Conservation (phyloP, 371 early-diverging fungal genomes). For the Zopfochytrium polystomum region DNA sequence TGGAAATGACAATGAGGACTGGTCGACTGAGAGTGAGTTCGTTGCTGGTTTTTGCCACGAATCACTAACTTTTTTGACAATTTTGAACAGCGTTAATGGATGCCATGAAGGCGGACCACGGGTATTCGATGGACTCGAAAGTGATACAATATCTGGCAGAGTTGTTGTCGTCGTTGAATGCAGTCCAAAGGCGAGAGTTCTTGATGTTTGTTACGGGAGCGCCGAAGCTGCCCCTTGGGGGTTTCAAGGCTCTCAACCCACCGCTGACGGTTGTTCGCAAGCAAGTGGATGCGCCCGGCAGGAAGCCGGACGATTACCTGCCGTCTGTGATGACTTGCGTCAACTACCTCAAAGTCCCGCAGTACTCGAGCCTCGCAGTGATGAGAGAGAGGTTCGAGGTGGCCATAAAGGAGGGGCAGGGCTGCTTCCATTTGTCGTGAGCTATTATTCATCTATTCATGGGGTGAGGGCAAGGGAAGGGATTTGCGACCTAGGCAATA, state of each 20-base stretch:
- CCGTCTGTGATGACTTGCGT: constrained; percentile 97
- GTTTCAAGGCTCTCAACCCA: constrained; percentile 80
- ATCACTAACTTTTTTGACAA: not conserved
- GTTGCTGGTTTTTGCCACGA: not conserved
- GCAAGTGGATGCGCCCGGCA: constrained; percentile 45
- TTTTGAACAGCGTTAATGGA: constrained; percentile 58
- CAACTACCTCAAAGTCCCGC: constrained; percentile 91
- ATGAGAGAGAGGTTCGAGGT: constrained; percentile 62
- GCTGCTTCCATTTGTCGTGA: constrained; percentile 52
- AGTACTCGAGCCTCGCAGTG: constrained; percentile 69
- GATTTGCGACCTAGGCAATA: too few relatives aligned
- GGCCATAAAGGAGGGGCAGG: constrained; percentile 85
- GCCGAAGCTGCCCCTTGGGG: constrained; percentile 87
- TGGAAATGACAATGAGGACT: constrained; percentile 65
- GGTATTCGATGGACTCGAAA: constrained; percentile 71
- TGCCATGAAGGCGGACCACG: constrained; percentile 83
- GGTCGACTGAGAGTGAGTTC: constrained; percentile 67
- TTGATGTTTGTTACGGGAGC: constrained; percentile 89
- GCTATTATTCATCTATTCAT: not conserved
- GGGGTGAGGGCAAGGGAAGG: not conserved
- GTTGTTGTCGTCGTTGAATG: constrained; percentile 63
- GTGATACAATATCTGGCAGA: constrained; percentile 63
- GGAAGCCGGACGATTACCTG: constrained; percentile 74
- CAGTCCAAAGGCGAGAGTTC: constrained; percentile 70
- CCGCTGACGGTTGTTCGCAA: constrained; percentile 86